A percentile compares a stretch with the other conserved stretches of the same genome.
These are phyloP conservation scores for Coniochaeta ligniaria DNA, from an alignment of 2,329 filamentous ascomycete species.

Conservation along the genomic window DNA sequence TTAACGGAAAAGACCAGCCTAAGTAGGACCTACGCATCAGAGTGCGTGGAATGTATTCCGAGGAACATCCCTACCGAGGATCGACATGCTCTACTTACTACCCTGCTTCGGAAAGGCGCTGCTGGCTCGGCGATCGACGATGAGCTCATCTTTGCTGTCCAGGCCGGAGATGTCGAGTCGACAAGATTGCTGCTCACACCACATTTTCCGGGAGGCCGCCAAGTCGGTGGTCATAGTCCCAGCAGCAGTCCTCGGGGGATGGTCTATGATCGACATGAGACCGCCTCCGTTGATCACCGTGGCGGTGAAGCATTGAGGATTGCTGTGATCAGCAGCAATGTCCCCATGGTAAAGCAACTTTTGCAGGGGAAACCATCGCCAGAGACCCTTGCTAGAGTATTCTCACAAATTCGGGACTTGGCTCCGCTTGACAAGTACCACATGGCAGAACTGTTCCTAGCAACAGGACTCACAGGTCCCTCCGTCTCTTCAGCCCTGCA, in stretches of 20 bases:
- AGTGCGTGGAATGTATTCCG: slow-evolving; percentile 41
- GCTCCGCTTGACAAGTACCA: slow-evolving; percentile 33
- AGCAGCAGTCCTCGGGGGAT: slow-evolving; percentile 21
- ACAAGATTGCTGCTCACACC: slow-evolving; percentile 42
- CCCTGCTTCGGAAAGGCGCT: slow-evolving; percentile 44
- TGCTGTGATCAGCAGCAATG: slow-evolving; percentile 38
- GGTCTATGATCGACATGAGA: slow-evolving; percentile 34
- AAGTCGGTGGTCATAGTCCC: slow-evolving; percentile 16
- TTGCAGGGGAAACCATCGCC: slow-evolving; percentile 37
- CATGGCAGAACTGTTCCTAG: slow-evolving; percentile 43
- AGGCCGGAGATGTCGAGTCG: slow-evolving; percentile 38
- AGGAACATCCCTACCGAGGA: slow-evolving; percentile 37
- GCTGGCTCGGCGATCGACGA: slow-evolving; percentile 38
- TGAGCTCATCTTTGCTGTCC: slow-evolving; percentile 40
- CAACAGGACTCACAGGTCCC: slow-evolving; percentile 37
- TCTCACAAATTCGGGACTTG: slow-evolving; percentile 38
- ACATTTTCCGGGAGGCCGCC: slow-evolving; percentile 31
- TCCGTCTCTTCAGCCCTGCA: slow-evolving; percentile 43
- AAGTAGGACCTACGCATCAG: slow-evolving; percentile 37
- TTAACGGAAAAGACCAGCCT: slow-evolving; percentile 35
- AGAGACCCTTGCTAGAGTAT: slow-evolving; percentile 39
- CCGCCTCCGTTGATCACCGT: slow-evolving; percentile 45
- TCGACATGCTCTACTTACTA: slow-evolving; percentile 33
- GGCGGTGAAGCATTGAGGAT: slow-evolving; percentile 42
- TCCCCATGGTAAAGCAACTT: slow-evolving; percentile 36